These are phyloP conservation scores for Talaromyces trachyspermus DNA, from an alignment of 495 filamentous ascomycete genomes.

Conservation along the genomic window DNA sequence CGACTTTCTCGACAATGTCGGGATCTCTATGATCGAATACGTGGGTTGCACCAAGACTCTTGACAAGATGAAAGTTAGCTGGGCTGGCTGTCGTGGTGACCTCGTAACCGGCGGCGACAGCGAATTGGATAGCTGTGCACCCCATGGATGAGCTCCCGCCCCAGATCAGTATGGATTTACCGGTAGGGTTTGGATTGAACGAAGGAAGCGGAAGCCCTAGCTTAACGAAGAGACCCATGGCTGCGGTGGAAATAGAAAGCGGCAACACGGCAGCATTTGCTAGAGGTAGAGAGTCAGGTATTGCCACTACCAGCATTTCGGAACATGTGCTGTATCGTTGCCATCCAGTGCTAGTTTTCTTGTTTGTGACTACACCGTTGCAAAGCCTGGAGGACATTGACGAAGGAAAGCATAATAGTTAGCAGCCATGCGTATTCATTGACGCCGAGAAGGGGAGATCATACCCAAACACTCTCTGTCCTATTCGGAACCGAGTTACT, in stretches of 20 bases:
- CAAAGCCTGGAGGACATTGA: constrained; percentile 3
- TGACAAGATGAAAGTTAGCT: constrained; percentile 47
- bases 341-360: constrained; percentile 20
- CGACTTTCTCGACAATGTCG: constrained; percentile 21
- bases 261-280: constrained; percentile 32
- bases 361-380: constrained; percentile 11
- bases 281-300: constrained; percentile 42
- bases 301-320: constrained; percentile 26
- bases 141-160: constrained; percentile 54
- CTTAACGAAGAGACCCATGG: constrained; percentile 16
- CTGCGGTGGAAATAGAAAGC: constrained; percentile 12
- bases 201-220: constrained; percentile 33
- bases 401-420: not conserved
- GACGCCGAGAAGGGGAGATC: not conserved
- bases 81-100: constrained; percentile 48
- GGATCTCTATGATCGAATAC: constrained; percentile 49
- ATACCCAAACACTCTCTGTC: constrained; percentile 20
- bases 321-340: constrained; percentile 25
- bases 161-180: constrained; percentile 48
- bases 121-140: constrained; percentile 54
- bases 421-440: not conserved
- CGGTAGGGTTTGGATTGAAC: constrained; percentile 18
- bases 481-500: constrained; percentile 35
- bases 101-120: constrained; percentile 47
- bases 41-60: constrained; percentile 43